Evolutionary conservation across 495 filamentous ascomycete genomes (phyloP), one percentile per base, ranked within the genome.

Genomic region (Penicillium dipodomyicola): DNA sequence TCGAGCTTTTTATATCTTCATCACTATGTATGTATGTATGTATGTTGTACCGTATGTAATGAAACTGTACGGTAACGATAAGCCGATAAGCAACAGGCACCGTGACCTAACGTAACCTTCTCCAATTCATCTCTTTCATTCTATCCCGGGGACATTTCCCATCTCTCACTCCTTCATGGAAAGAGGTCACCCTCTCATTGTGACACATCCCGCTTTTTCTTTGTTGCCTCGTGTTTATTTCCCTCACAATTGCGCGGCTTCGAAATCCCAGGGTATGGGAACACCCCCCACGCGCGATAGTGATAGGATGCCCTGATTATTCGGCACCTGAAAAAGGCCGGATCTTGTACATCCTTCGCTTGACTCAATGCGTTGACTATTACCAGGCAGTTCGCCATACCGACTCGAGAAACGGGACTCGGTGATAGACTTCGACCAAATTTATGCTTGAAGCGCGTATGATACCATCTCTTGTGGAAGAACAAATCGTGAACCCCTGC

Each of bases 291-390:
- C 27, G 42, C 56, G 48, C 39, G 23, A 46, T 22, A 42, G 55
- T 58, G 20, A 49, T 58, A 58, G 41, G 41, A 63, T 65, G 61
- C 59, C 53, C 57, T 62, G 54, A 63, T 51, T 50, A 46, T 52
- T 57, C 52, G 52, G 33, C 42, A 35, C 53, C 43, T 51, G 54
- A 54, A 59, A 50, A 52, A 56, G 29, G 56, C 48, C 40, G 37
- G 39, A 39, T 43, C 54, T 53, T 42, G 42, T 47, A 33, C 23
- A 22, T 32, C 27, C 40, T 32, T n/a, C 37, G 39, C 54, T 56
- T 50, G 37, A 39, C 56, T 61, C 56, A 53, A 65, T 59, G 59
- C 51, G 56, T 57, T 58, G 56, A 62, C 52, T 54, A 49, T 39
- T 45, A 49, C 52, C 54, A 49, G 48, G 33, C 33, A 40, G 39